phyloP scores from a whole-genome alignment of 2,329 filamentous ascomycete genomes.

The Lizonia empirigonia region DNA sequence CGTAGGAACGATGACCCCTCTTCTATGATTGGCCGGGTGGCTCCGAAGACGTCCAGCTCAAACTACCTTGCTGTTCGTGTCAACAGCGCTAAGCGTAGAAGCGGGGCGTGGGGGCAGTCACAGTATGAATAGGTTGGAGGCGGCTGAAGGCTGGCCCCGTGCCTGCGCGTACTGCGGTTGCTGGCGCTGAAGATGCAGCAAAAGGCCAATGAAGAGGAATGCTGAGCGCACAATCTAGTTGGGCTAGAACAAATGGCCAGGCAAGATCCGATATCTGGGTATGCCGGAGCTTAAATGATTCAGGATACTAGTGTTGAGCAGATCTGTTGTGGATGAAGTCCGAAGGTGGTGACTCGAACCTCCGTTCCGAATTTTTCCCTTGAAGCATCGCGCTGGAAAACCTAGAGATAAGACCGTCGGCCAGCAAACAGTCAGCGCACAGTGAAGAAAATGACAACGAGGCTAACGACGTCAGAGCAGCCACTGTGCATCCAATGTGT shows the following conservation, averaged over 20 bases:
- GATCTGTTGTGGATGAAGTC: slow-evolving; percentile 21
- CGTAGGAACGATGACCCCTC: slow-evolving; percentile 32
- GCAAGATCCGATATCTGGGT: slow-evolving; percentile 18
- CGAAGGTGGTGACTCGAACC: slow-evolving; percentile 36
- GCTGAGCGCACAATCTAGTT: slow-evolving; percentile 7
- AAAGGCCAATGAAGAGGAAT: slow-evolving; percentile 8
- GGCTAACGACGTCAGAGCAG: slow-evolving; percentile 17
- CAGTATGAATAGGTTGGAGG: slow-evolving; percentile 27
- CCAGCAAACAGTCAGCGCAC: slow-evolving; percentile 17
- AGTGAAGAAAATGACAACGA: slow-evolving; percentile 17
- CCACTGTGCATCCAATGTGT: slow-evolving; percentile 16
- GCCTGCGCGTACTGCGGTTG: slow-evolving; percentile 36
- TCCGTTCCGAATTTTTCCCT: slow-evolving; percentile 10
- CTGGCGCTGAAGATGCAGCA: slow-evolving; percentile 23
- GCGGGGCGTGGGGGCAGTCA: slow-evolving; percentile 35
- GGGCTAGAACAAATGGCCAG: slow-evolving; percentile 6
- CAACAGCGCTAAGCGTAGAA: slow-evolving; percentile 31
- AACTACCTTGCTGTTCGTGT: slow-evolving; percentile 31
- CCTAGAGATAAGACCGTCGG: slow-evolving; percentile 23
- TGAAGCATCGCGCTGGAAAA: slow-evolving; percentile 23
- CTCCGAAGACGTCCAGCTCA: slow-evolving; percentile 26
- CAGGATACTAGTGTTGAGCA: slow-evolving; percentile 33
- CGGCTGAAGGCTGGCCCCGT: slow-evolving; percentile 25
- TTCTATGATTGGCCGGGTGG: slow-evolving; percentile 37
- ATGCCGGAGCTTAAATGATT: slow-evolving; percentile 32